Base-by-base conservation (phyloP, 345 rosid genomes). In the Mangifera indica region DNA sequence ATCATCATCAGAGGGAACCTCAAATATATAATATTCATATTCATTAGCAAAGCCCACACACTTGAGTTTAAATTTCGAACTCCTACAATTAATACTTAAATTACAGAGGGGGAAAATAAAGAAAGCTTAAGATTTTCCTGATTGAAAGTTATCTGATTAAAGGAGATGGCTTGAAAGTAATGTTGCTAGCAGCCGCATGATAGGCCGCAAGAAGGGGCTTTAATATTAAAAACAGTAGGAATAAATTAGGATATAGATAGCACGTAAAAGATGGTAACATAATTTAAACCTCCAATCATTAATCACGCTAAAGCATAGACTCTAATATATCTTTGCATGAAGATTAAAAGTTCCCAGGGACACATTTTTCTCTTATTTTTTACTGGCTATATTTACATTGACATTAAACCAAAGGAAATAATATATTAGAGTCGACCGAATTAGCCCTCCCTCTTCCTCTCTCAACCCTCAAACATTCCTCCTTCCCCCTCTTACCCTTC, bases 41-140 rank as follows among this genome's bases (percentile, higher is more conserved):
- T 3, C 54, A 15, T 44, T 58, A 11, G 2, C n/a, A n/a, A n/a
- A n/a, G n/a, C n/a, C n/a, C n/a, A 11, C 18, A 0, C 14, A 48
- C 34, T 29, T 40, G 10, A 12, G 3, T 17, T 62, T 73, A 45
- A 60, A 73, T 73, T 56, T 77, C n/a, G n/a, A n/a, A n/a, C n/a
- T n/a, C n/a, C n/a, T n/a, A n/a, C n/a, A n/a, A n/a, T n/a, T n/a
- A n/a, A n/a, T n/a, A n/a, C n/a, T n/a, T n/a, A n/a, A n/a, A n/a
- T 10, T 11, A 2, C 45, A 68, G 13, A 20, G 72, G 42, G 42
- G 42, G 42, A 37, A 22, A 42, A 63, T 25, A 68, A 13, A 54
- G 55, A 34, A 21, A 68, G 48, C 29, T 53, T 21, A 17, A 55
- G 21, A 44, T 70, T 58, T 44, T 42, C 11, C 25, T 1, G 1